Evolutionary conservation across 352 stramenopile species (phyloP), one percentile per base, ranked within the genome.

Genomic region (Pythium guiyangense): DNA sequence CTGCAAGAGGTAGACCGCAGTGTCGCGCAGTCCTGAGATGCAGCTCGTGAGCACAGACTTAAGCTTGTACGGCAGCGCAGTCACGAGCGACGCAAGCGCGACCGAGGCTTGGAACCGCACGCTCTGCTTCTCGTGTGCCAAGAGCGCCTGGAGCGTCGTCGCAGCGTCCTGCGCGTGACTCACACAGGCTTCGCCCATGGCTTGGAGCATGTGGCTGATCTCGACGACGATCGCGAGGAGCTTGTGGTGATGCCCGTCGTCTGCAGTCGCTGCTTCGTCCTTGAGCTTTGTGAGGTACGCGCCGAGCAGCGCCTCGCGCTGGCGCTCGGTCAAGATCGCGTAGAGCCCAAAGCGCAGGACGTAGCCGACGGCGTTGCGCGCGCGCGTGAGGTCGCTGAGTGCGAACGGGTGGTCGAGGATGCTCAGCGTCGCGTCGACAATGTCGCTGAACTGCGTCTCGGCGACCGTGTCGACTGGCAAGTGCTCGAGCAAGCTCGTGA

Each of bases 381-480:
- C 82, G n/a, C 86, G 70, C 0, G 84, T 88, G 45, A 92, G 63
- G 43, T 94, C 79, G 43, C 74, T 68, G 27, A 92, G 70, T 29
- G 74, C 74, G 11, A 95, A 87, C 27, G 80, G 67, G 42, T 88
- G 66, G 31, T 95, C 86, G 18, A 95, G 70, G 49, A 92, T 83
- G 20, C 61, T 69, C 49, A 92, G 47, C 5, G 75, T 69, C 5
- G 84, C 70, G 51, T 88, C 73, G 47, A 94, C 60, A 10, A 93
- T 77, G n/a, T 86, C 79, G 15, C 62, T 66, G 26, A 94, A 74
- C 53, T 90, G 76, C 5, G 69, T 53, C 18, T 92, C 83, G 0
- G 69, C 53, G 40, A 93, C 74, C 22, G 69, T 69, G 49, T 92
- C 81, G 14, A 70, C 64, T 14, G 79, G 77, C n/a, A 92, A 56